Evolutionary conservation across 768 basidiomycete genomes (phyloP).

Genomic region (Trametes meyenii): DNA sequence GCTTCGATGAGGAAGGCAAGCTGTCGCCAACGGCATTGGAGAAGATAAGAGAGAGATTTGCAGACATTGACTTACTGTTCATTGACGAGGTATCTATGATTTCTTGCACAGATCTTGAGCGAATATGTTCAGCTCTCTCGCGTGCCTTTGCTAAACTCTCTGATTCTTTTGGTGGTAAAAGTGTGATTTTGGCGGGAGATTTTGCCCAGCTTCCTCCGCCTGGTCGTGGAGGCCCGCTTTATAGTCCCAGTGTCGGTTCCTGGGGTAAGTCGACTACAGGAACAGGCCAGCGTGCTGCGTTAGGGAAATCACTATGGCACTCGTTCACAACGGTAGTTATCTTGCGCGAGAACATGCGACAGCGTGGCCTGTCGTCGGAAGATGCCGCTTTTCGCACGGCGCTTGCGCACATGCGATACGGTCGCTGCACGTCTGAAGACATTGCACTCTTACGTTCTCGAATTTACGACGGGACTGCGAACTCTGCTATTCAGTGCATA

Average conservation of each 20-base stretch:
- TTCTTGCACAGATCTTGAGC: constrained; percentile 32
- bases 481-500: background rate
- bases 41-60: constrained; percentile 3
- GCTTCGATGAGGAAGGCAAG: background rate
- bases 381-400: background rate
- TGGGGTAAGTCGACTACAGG: background rate
- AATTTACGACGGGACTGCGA: background rate
- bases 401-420: background rate
- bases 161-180: constrained; percentile 41
- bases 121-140: constrained; percentile 30
- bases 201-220: constrained; percentile 46
- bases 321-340: constrained; percentile 22
- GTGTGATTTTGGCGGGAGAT: constrained; percentile 43
- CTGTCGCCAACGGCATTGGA: background rate
- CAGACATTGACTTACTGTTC: constrained; percentile 43
- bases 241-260: constrained; percentile 11
- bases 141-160: constrained; percentile 20
- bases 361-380: constrained; percentile 1
- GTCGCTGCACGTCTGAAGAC: background rate
- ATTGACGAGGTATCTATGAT: constrained; percentile 52
- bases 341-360: constrained; percentile 27
- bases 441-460: background rate
- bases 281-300: background rate
- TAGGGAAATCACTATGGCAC: constrained; percentile 26
- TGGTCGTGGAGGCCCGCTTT: constrained; percentile 28